A percentile compares a stretch with the other conserved stretches of the same genome.
Conservation (phyloP, 2,329 filamentous ascomycete genomes). For the Penicillium sp. region DNA sequence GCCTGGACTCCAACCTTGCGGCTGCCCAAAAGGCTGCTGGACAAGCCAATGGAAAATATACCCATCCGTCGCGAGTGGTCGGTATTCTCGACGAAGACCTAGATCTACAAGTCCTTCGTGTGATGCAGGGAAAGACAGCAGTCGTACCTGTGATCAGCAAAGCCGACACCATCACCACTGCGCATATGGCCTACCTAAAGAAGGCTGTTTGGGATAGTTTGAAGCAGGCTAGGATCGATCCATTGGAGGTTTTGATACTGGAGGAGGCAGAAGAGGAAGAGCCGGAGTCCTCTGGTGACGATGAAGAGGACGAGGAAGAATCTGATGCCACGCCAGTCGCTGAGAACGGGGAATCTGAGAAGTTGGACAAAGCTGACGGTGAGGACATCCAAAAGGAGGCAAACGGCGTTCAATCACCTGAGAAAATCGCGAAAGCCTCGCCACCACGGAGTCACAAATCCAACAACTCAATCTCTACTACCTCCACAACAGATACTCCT, state of each 20-base stretch:
- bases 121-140: conserved; percentile 86
- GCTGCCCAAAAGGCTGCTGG: conserved; percentile 57
- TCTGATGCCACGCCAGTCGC: conserved; percentile 19
- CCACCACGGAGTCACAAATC: conserved; percentile 8
- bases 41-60: conserved; percentile 49
- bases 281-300: conserved; percentile 41
- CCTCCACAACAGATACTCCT: conserved; percentile 46
- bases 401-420: conserved; percentile 23
- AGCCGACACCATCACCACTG: conserved; percentile 91
- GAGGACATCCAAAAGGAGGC: conserved; percentile 22
- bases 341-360: conserved; percentile 18
- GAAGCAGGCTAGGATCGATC: conserved; percentile 80
- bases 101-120: conserved; percentile 83
- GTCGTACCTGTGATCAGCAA: conserved; percentile 95
- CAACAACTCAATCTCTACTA: conserved; percentile 11
- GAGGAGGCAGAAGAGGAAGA: conserved; percentile 71
- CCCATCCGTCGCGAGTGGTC: conserved; percentile 40
- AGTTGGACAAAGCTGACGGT: neutral
- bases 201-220: conserved; percentile 85
- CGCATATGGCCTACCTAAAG: conserved; percentile 90
- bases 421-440: conserved; percentile 2
- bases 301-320: conserved; percentile 35
- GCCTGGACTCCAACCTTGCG: conserved; percentile 77
- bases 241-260: conserved; percentile 77
- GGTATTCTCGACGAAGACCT: conserved; percentile 81